These are phyloP conservation scores for Daldinia loculata DNA, from an alignment of 495 filamentous ascomycete genomes.

Conservation along the genomic window DNA sequence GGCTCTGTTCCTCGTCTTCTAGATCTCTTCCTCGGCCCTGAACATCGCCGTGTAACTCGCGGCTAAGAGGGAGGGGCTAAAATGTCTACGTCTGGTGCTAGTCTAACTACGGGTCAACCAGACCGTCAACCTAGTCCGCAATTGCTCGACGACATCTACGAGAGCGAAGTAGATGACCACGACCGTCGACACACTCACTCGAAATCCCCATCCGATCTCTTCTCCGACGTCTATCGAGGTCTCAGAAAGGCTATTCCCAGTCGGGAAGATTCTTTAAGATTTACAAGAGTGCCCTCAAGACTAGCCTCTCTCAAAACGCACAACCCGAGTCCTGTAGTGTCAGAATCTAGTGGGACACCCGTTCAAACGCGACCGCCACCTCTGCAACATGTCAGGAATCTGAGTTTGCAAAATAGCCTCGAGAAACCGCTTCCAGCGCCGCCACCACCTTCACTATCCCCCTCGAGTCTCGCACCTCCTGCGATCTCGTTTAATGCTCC, in stretches of 20 bases:
- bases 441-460: constrained; percentile 53
- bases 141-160: constrained; percentile 40
- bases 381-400: constrained; percentile 57
- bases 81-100: constrained; percentile 35
- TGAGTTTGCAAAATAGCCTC: constrained; percentile 60
- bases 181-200: constrained; percentile 43
- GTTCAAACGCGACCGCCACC: constrained; percentile 36
- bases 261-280: constrained; percentile 49
- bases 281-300: constrained; percentile 45
- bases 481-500: constrained; percentile 9
- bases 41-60: constrained; percentile 6
- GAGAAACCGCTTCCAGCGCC: constrained; percentile 62
- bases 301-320: constrained; percentile 42
- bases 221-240: constrained; percentile 60
- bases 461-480: constrained; percentile 48
- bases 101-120: constrained; percentile 36
- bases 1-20: constrained; percentile 19
- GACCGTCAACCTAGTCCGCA: constrained; percentile 30
- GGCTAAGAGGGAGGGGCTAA: constrained; percentile 25
- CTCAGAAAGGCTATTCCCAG: constrained; percentile 58
- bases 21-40: constrained; percentile 21
- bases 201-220: constrained; percentile 53
- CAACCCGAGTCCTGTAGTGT: constrained; percentile 21
- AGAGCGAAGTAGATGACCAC: constrained; percentile 53
- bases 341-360: constrained; percentile 45